phyloP scores from a whole-genome alignment of 2,329 filamentous ascomycete species.

The Teratosphaeria nubilosa region DNA sequence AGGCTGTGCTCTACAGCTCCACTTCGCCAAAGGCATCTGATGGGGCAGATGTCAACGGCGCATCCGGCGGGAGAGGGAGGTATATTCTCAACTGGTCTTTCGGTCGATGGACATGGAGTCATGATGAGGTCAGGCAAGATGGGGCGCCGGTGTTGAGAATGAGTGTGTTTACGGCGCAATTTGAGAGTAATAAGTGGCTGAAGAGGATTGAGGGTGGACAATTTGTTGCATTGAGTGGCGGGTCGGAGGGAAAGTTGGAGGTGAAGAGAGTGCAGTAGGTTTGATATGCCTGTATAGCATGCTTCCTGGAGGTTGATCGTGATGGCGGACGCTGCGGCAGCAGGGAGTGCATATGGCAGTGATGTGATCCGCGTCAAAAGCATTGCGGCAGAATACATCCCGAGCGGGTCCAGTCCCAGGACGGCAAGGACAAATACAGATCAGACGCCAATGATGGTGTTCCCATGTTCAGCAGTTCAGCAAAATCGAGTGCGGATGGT shows the following conservation, averaged over 20 bases:
- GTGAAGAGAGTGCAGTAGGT: constrained; percentile 33
- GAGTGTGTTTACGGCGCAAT: constrained; percentile 65
- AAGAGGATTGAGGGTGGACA: constrained; percentile 51
- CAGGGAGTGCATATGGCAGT: background rate
- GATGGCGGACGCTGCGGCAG: background rate
- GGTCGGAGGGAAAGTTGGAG: constrained; percentile 36
- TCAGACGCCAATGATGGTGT: too few relatives aligned
- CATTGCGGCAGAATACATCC: too few relatives aligned
- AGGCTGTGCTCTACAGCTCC: constrained; percentile 50
- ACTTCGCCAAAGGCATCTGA: constrained; percentile 31
- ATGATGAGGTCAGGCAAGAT: constrained; percentile 30
- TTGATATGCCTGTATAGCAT: background rate
- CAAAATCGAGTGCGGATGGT: too few relatives aligned
- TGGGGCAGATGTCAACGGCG: constrained; percentile 19
- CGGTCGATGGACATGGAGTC: constrained; percentile 84
- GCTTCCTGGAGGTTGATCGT: background rate
- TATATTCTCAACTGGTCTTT: constrained; percentile 99
- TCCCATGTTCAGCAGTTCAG: too few relatives aligned
- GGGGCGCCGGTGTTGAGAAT: constrained; percentile 47
- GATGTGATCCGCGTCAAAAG: too few relatives aligned
- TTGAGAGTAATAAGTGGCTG: constrained; percentile 67
- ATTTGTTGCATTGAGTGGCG: constrained; percentile 16
- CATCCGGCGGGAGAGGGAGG: constrained; percentile 35
- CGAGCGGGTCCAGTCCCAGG: too few relatives aligned
- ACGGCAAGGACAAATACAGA: too few relatives aligned